These are phyloP conservation scores for Telopea speciosissima DNA, from an alignment of 177 flowering plant species.

Conservation along the genomic window DNA sequence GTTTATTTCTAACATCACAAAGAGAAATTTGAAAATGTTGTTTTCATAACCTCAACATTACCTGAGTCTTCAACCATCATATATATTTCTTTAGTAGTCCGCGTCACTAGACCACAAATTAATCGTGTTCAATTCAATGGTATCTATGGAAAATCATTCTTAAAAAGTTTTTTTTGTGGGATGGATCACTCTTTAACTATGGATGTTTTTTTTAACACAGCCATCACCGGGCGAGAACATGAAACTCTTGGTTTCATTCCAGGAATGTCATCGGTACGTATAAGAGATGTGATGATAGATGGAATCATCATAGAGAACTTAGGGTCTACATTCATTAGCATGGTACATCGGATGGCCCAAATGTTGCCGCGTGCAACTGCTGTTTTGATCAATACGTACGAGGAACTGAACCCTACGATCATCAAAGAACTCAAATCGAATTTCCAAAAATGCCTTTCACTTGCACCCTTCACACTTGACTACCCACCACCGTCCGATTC, in stretches of 20 bases:
- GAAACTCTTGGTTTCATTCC: constrained; percentile 28
- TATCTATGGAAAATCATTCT: too few species aligned
- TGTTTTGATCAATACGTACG: constrained; percentile 33
- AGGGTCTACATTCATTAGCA: constrained; percentile 22
- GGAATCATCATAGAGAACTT: constrained; percentile 29
- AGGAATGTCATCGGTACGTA: constrained; percentile 23
- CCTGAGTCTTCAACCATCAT: too few species aligned
- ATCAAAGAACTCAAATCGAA: constrained; percentile 12
- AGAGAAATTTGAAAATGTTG: too few species aligned
- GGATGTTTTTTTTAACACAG: neutral
- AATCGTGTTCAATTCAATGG: too few species aligned
- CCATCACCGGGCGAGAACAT: constrained; percentile 13
- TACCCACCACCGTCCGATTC: neutral
- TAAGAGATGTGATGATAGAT: constrained; percentile 30
- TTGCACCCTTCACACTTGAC: too few species aligned
- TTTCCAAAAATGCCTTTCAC: too few species aligned
- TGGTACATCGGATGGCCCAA: constrained; percentile 35
- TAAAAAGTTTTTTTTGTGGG: too few species aligned
- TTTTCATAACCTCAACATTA: too few species aligned
- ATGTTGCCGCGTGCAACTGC: constrained; percentile 27
- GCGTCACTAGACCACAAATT: too few species aligned
- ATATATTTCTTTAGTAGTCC: too few species aligned
- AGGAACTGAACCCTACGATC: constrained; percentile 29
- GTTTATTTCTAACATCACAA: too few species aligned
- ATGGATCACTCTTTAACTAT: too few species aligned